phyloP scores from a whole-genome alignment of 495 filamentous ascomycete genomes.

The Tuber borchii region DNA sequence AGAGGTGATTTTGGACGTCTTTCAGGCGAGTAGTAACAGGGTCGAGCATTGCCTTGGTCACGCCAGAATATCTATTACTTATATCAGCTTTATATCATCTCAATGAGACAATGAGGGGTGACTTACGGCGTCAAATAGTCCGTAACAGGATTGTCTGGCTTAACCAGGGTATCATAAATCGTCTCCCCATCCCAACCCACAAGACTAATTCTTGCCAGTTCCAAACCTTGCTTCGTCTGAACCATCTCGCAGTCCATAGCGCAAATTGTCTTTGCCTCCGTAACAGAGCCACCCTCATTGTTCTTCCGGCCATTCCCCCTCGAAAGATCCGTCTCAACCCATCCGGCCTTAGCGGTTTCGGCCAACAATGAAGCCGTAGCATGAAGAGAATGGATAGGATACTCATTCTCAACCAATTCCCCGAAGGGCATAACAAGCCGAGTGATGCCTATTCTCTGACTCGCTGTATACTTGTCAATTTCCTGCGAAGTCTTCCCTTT shows the following conservation, averaged over 20 bases:
- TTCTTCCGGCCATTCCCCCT: constrained; percentile 58
- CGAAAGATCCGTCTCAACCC: constrained; percentile 71
- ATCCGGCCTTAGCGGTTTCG: constrained; percentile 52
- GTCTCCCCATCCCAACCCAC: constrained; percentile 77
- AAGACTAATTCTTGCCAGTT: constrained; percentile 80
- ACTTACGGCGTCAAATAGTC: constrained; percentile 77
- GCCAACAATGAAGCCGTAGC: constrained; percentile 1
- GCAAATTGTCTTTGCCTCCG: constrained; percentile 71
- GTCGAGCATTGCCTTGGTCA: constrained; percentile 73
- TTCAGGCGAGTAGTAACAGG: constrained; percentile 72
- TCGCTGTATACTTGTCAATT: constrained; percentile 56
- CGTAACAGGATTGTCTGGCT: constrained; percentile 72
- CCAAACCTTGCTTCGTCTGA: constrained; percentile 64
- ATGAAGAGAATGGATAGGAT: constrained; percentile 62
- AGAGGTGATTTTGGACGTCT: constrained; percentile 74
- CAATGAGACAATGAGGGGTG: neutral
- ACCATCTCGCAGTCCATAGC: constrained; percentile 98
- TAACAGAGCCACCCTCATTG: constrained; percentile 72
- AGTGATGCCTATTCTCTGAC: constrained; percentile 70
- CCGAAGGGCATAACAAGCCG: constrained; percentile 62
- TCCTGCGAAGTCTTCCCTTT: constrained; percentile 55
- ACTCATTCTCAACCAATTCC: constrained; percentile 76
- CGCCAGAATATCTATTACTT: constrained; percentile 61
- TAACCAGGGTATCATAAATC: constrained; percentile 83
- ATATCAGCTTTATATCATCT: constrained; percentile 5